Percentiles rank a stretch among this genome's conserved stretches.
These are phyloP conservation scores for Diaporthe australafricana DNA, from an alignment of 2,329 filamentous ascomycete genomes.

Conservation along the genomic window DNA sequence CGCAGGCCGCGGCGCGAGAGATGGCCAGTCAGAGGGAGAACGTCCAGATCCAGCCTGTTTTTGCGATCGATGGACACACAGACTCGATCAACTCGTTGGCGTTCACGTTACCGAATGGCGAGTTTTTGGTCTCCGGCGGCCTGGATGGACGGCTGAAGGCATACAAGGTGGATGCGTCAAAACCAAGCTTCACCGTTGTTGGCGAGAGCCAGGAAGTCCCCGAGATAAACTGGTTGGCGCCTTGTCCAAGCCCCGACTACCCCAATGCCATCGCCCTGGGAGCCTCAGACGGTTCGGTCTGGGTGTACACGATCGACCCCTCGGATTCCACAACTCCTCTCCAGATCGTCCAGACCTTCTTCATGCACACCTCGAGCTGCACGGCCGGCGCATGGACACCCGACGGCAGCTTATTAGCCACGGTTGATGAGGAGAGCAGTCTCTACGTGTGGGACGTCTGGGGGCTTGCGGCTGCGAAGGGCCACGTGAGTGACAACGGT, in stretches of 20 bases:
- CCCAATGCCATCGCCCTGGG: slow-evolving; percentile 89
- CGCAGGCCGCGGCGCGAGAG: slow-evolving; percentile 53
- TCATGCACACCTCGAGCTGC: slow-evolving; percentile 86
- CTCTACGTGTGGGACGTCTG: slow-evolving; percentile 95
- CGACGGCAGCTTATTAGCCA: slow-evolving; percentile 87
- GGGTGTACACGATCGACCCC: slow-evolving; percentile 90
- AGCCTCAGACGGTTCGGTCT: slow-evolving; percentile 90
- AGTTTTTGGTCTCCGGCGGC: slow-evolving; percentile 87
- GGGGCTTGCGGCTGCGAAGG: slow-evolving; percentile 75
- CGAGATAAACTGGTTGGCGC: slow-evolving; percentile 90
- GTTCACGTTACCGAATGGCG: slow-evolving; percentile 86
- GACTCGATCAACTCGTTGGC: slow-evolving; percentile 90
- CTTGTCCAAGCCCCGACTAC: slow-evolving; percentile 78
- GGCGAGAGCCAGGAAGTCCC: slow-evolving; percentile 89
- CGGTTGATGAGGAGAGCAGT: slow-evolving; percentile 88
- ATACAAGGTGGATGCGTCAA: slow-evolving; percentile 66
- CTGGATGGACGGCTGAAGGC: slow-evolving; percentile 85
- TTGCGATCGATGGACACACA: slow-evolving; percentile 86
- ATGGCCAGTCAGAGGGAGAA: slow-evolving; percentile 49
- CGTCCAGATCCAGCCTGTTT: slow-evolving; percentile 72
- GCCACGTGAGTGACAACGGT: slow-evolving; percentile 63
- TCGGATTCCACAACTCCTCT: slow-evolving; percentile 70
- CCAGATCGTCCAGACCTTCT: slow-evolving; percentile 90
- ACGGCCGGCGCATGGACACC: slow-evolving; percentile 93
- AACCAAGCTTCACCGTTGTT: slow-evolving; percentile 69